These are phyloP conservation scores for Viridothelium virens DNA, from an alignment of 495 filamentous ascomycete species.

Conservation along the genomic window DNA sequence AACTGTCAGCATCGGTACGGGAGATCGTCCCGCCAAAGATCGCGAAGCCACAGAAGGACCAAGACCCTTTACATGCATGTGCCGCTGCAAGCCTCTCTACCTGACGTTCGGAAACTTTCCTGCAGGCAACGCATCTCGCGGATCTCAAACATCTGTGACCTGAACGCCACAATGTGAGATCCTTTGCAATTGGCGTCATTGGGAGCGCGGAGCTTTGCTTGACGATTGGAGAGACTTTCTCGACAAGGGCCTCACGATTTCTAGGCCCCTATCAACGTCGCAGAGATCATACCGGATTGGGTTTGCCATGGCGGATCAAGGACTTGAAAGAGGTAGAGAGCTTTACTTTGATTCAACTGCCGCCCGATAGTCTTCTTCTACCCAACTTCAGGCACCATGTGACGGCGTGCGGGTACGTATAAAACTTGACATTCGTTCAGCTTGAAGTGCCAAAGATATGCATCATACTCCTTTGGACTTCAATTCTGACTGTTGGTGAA, in stretches of 20 bases:
- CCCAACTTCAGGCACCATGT: not conserved
- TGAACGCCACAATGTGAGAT: not conserved
- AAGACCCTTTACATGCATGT: not conserved
- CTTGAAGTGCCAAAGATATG: not conserved
- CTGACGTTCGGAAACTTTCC: not conserved
- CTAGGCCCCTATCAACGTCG: not conserved
- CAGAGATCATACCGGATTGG: slow-evolving; percentile 3
- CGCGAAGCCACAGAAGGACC: not conserved
- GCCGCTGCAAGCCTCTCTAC: slow-evolving; percentile 5
- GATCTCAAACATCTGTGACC: not conserved
- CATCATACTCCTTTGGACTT: no score
- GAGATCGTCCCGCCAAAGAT: slow-evolving; percentile 5
- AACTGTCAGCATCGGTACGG: slow-evolving; percentile 4
- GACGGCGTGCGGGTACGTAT: not conserved
- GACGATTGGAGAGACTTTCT: not conserved
- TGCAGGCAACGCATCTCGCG: not conserved
- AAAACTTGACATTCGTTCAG: not conserved
- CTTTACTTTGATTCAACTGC: not conserved
- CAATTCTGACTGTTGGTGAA: no score
- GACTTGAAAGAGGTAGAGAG: not conserved
- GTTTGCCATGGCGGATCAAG: not conserved
- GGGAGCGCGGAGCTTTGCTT: not conserved
- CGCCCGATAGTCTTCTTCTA: not conserved
- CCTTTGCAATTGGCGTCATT: not conserved
- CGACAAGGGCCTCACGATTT: not conserved